Evolutionary conservation across 1,139 yeast species (phyloP), one percentile per base, ranked within the genome.

Genomic region (Suhomyces chickasaworum): DNA sequence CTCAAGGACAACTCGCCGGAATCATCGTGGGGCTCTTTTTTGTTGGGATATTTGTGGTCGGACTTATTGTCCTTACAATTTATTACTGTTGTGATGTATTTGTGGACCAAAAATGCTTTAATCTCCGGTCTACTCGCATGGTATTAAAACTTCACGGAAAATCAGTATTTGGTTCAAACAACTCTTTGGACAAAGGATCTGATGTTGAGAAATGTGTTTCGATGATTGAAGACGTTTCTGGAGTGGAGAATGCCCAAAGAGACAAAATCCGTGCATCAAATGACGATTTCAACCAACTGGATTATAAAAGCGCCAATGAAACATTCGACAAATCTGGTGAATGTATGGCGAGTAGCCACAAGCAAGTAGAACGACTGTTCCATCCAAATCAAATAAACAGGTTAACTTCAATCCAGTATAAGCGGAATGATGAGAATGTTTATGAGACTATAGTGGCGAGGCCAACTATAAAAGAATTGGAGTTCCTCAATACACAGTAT

Each of bases 401-500:
- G 12, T 44, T 53, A 53, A 40, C 56, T 3, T 48, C 53, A 3
- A 29, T 57, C 18, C 50, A 52, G 15, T 51, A 47, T 39, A 48
- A 43, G 27, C 46, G 38, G 30, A 41, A 44, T 8, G 44, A 37
- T 3, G 17, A 31, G 8, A 41, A 46, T 21, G 39, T 30, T 7
- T 41, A 49, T 12, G 44, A 41, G n/a, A 55, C 65, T 0, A 45
- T 56, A 12, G 37, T 56, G 10, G 59, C 56, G 7, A 43, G 39
- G 5, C 64, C 64, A 2, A 42, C 56, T 2, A 51, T 49, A 25
- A 50, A 48, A 15, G 47, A 53, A 29, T 51, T 48, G 30, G 35
- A 46, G 3, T 48, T 53, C 22, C 41, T 57, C 10, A 39, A 54
- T 6, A 58, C 53, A 16, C 61, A 62, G 29, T 64, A 53, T 41